Evolutionary conservation across 176 grass and related monocot genomes (phyloP), one percentile per base, ranked within the genome.

Genomic region (Avena sativa): DNA sequence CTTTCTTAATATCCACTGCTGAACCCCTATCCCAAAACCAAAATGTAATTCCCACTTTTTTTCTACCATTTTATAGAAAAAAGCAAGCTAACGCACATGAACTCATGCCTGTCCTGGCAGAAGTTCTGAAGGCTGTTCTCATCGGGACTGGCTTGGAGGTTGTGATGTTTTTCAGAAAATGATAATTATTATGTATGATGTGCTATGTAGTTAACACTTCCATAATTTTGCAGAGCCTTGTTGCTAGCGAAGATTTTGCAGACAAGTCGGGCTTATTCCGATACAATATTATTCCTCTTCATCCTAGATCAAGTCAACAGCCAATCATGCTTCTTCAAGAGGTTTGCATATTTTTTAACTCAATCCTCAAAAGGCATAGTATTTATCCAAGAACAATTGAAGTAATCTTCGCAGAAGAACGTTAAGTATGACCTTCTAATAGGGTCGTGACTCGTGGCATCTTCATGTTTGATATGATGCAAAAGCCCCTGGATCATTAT

Each of bases 251-350:
- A 91, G 86, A 89, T 83, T 87, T 88, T 70, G 89, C 86, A 52
- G 92, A 95, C 86, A 94, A 77, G 74, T 89, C 91, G 78, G 83
- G 83, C 47, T 85, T 82, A 60, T 77, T 92, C 25, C 86, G 80
- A 81, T 95, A 89, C 83, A 98, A 98, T 92, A 98, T 98, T 88
- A 84, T 98, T 91, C 92, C 96, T 3, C 88, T 98, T 61, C 88
- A 98, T 92, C 64, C 79, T 73, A 89, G 85, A 88, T 86, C 40
- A 67, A 88, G 76, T 66, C 88, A 92, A 65, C 90, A 91, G 86
- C 82, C 88, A 81, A 98, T 98, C 79, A 98, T 95, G 96, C 88
- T 92, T 89, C 69, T 94, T 67, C 90, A 92, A 72, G 96, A 98
- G 96, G 96, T 98, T 84, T 83, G 79, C 73, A 65, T 49, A 46